These are phyloP conservation scores for Sporobolomyces roseus DNA, from an alignment of 768 basidiomycete species.

Conservation along the genomic window DNA sequence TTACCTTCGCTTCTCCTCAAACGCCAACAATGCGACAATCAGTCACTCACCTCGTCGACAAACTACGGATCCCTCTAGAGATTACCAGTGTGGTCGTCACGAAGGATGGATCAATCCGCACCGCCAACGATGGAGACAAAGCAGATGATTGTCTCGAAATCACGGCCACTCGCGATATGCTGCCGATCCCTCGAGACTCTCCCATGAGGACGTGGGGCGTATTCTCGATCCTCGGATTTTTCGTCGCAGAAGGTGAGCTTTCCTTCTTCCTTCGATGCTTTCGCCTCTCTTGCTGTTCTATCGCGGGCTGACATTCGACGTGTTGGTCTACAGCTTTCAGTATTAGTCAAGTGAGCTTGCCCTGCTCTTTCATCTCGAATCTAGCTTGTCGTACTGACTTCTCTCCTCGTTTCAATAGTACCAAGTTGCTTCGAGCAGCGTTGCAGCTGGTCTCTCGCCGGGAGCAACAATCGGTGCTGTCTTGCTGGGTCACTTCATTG, in stretches of 20 bases:
- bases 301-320: no score
- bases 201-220: constrained; percentile 39
- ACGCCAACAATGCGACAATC: no score
- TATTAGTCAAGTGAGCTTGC: background rate
- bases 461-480: constrained; percentile 40
- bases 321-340: no score
- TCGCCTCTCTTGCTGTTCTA: background rate
- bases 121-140: background rate
- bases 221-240: constrained; percentile 7
- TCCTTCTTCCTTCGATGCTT: background rate
- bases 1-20: background rate
- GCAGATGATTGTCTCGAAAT: constrained; percentile 30
- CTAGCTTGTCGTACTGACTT: background rate
- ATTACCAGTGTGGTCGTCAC: background rate
- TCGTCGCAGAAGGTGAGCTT: constrained; percentile 12
- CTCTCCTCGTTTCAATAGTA: constrained; percentile 8
- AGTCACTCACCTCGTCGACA: background rate
- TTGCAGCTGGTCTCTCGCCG: constrained; percentile 32
- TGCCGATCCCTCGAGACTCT: constrained; percentile 28
- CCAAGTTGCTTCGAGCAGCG: constrained; percentile 33
- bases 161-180: constrained; percentile 37
- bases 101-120: constrained; percentile 7
- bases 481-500: constrained; percentile 39
- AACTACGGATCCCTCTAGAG: background rate
- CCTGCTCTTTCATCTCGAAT: background rate